Evolutionary conservation across 1,139 yeast genomes (phyloP).

Genomic region (Saccharomyces hybrid): DNA sequence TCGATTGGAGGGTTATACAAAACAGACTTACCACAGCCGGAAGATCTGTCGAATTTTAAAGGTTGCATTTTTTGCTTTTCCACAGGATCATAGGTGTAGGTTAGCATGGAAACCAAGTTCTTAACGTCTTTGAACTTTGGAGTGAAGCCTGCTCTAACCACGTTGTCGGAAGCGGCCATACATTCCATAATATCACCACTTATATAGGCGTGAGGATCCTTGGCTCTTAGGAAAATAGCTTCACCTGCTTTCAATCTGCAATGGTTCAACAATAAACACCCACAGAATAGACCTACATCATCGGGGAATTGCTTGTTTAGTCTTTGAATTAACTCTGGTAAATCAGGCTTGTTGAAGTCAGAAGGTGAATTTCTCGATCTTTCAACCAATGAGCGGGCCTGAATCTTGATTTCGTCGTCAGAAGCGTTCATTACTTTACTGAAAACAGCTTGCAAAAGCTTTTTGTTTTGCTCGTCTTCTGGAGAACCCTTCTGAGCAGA

Average conservation of each 20-base stretch:
- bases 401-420: conserved; percentile 44
- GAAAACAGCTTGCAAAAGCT: conserved; percentile 65
- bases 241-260: conserved; percentile 81
- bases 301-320: conserved; percentile 82
- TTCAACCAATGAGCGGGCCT: conserved; percentile 54
- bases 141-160: conserved; percentile 96
- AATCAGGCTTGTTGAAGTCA: conserved; percentile 37
- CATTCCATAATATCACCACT: conserved; percentile 96
- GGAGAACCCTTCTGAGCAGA: conserved; percentile 39
- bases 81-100: conserved; percentile 82
- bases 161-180: conserved; percentile 98
- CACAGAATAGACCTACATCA: conserved; percentile 93
- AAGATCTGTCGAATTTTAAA: conserved; percentile 50
- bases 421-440: conserved; percentile 74
- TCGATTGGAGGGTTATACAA: conserved; percentile 94
- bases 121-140: conserved; percentile 95
- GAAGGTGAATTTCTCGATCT: conserved; percentile 52
- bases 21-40: conserved; percentile 58
- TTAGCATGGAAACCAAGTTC: conserved; percentile 81
- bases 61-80: conserved; percentile 88
- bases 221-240: conserved; percentile 93
- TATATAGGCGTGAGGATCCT: conserved; percentile 96
- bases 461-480: conserved; percentile 49
- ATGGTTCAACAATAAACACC: conserved; percentile 85
- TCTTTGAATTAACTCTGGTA: conserved; percentile 67